Base-by-base conservation (phyloP, 345 rosid genomes). In the Euphorbia tirucalli region DNA sequence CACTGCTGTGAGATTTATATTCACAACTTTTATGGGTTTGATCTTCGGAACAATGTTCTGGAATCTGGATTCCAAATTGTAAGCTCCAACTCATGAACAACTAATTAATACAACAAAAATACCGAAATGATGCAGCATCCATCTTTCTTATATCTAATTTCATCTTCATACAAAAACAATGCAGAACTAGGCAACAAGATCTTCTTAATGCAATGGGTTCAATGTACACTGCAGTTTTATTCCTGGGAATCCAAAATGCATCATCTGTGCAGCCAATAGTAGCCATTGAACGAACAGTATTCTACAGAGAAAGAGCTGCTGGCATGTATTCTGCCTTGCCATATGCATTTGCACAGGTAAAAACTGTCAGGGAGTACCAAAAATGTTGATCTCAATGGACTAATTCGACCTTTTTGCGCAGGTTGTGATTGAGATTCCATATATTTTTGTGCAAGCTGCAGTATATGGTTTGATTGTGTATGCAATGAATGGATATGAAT, bases 281-380 rank as follows among this genome's bases (percentile, higher is more conserved):
- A 54, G 75, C 90, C 11, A 75, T 88, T 0, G 97, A 89, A 70
- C 67, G 97, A 30, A 85, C 86, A 0, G 90, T 91, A 48, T 91
- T 87, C 69, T 89, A 89, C 55, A 72, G 97, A 66, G 95, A 91
- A 69, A 77, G 84, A 74, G 95, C 91, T 18, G 91, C 93, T 4
- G 88, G 96, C 68, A 90, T 90, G 93, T 90, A 88, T 67, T 88
- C 96, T 0, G 81, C 87, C 65, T 71, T 83, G 80, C 89, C 97
- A 5, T 89, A 87, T 59, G 97, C 93, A 68, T 81, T 86, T 68
- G 76, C 87, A 71, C 96, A 92, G 85, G 77, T 74, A 59, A 67
- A 64, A 60, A 28, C 10, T 25, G 21, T 3, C 3, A 30, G 11
- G 3, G 5, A 21, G 15, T 56, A 56, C 30, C 22, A 56, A 56